A percentile compares a stretch with the other conserved stretches of the same genome.
These are phyloP conservation scores for Acanthamoeba rhysodes DNA, from an alignment of 208 protist genomes.

Conservation along the genomic window DNA sequence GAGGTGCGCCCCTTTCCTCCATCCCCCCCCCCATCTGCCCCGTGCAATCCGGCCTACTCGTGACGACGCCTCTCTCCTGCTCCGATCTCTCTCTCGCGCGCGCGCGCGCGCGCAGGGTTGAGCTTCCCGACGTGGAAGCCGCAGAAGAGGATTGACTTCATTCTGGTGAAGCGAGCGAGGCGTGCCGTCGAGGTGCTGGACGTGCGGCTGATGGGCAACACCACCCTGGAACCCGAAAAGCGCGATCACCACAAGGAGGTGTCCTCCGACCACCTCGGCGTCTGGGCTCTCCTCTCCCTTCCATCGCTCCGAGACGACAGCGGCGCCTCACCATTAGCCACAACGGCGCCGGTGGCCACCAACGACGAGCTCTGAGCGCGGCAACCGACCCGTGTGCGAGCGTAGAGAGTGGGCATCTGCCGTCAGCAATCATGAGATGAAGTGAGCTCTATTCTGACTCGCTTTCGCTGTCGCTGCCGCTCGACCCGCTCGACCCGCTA, in stretches of 20 bases:
- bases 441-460: no score
- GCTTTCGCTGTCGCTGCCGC: no score
- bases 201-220: background rate
- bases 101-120: background rate
- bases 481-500: background rate
- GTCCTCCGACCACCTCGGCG: background rate
- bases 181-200: background rate
- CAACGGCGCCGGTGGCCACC: no score
- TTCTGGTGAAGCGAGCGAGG: background rate
- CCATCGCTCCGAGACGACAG: background rate
- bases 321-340: no score
- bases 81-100: no score
- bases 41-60: no score
- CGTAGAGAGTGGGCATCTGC: no score
- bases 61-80: no score
- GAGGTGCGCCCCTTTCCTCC: background rate
- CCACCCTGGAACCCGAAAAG: background rate
- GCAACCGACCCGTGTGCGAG: no score
- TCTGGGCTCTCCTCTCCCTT: background rate
- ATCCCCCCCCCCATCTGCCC: background rate
- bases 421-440: no score
- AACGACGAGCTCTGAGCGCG: no score
- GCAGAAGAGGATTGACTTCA: constrained; percentile 21
- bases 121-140: constrained; percentile 52
- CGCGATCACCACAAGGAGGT: background rate